Conservation (phyloP, 2,329 filamentous ascomycete species). For the Colletotrichum viniferum region DNA sequence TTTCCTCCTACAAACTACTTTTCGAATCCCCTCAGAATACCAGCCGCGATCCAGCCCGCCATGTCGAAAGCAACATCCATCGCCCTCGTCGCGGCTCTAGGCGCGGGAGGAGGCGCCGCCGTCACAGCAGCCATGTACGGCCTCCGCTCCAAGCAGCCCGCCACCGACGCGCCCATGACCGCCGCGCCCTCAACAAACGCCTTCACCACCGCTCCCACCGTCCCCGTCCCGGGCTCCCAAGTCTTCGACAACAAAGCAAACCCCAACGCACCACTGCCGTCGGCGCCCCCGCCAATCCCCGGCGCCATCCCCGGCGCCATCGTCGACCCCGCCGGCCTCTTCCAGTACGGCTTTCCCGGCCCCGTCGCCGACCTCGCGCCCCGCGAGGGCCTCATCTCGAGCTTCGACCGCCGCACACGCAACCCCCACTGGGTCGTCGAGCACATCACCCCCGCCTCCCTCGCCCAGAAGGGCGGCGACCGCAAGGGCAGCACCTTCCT, state of each 20-base stretch:
- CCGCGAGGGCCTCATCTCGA: conserved; percentile 79
- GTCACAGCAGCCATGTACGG: conserved; percentile 73
- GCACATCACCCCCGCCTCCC: conserved; percentile 90
- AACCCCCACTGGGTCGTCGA: conserved; percentile 96
- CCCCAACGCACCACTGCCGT: conserved; percentile 21
- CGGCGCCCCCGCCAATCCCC: conserved; percentile 32
- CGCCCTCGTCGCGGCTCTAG: conserved; percentile 75
- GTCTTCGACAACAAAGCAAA: conserved; percentile 39
- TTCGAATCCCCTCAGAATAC: not conserved
- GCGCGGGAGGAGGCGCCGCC: conserved; percentile 78
- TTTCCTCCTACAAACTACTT: not conserved
- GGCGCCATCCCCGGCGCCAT: conserved; percentile 42
- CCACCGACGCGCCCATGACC: conserved; percentile 32
- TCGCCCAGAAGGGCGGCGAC: conserved; percentile 77
- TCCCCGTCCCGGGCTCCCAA: conserved; percentile 63
- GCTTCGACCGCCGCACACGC: conserved; percentile 86
- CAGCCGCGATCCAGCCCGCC: conserved; percentile 28
- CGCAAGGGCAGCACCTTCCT: conserved; percentile 82
- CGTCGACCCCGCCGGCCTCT: conserved; percentile 77
- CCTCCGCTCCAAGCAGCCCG: conserved; percentile 45
- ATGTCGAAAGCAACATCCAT: conserved; percentile 80
- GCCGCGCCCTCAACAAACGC: conserved; percentile 25
- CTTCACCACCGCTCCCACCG: conserved; percentile 32
- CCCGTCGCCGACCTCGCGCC: conserved; percentile 83
- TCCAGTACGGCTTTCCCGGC: conserved; percentile 91